These are phyloP conservation scores for Fraxinus nigra DNA, from an alignment of 305 asterid species.

Conservation along the genomic window DNA sequence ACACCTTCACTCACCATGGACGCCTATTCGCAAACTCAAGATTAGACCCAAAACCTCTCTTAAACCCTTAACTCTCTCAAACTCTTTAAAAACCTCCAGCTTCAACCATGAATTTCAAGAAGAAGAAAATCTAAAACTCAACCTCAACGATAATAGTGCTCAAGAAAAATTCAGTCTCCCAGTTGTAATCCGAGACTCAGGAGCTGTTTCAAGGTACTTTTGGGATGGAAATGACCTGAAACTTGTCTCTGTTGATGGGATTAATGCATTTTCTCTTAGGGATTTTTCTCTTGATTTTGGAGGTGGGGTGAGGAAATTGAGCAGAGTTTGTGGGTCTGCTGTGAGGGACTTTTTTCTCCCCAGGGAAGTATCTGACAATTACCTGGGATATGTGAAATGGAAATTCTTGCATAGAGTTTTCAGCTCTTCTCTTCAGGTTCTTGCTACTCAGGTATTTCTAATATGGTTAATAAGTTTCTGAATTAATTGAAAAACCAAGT, in stretches of 20 bases:
- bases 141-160: neutral
- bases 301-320: conserved; percentile 49
- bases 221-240: conserved; percentile 75
- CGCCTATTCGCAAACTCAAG: conserved; percentile 22
- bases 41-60: conserved; percentile 45
- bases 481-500: neutral
- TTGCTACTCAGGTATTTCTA: conserved; percentile 78
- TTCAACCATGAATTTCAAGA: conserved; percentile 21
- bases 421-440: conserved; percentile 94
- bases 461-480: neutral
- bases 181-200: conserved; percentile 47
- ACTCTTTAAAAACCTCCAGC: conserved; percentile 35
- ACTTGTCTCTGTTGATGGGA: conserved; percentile 52
- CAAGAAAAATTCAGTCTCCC: conserved; percentile 47
- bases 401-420: conserved; percentile 85
- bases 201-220: conserved; percentile 54
- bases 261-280: conserved; percentile 36
- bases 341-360: conserved; percentile 71
- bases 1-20: conserved; percentile 23
- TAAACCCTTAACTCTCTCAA: conserved; percentile 47
- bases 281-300: conserved; percentile 46
- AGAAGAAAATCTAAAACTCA: conserved; percentile 26
- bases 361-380: conserved; percentile 60
- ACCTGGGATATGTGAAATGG: conserved; percentile 90
- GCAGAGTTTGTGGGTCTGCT: conserved; percentile 40